Base-by-base conservation (phyloP, 352 stramenopile genomes). In the Globisporangium uncinulatum region DNA sequence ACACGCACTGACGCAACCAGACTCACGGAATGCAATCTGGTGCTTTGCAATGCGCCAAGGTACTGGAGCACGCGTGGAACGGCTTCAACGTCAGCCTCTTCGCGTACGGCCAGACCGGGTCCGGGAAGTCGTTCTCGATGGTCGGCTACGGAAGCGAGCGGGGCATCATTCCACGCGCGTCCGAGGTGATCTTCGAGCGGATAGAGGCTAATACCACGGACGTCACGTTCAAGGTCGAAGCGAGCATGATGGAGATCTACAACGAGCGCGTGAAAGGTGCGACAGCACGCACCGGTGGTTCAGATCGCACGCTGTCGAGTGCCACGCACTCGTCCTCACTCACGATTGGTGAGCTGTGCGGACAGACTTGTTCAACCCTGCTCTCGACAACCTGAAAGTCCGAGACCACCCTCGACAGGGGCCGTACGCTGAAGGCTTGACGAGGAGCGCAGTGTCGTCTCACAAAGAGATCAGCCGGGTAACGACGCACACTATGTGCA, bases 191-290 rank as follows among this genome's bases (percentile, higher is more conserved):
- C 52, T 95, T 95, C 46, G 59, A 89, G 41, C 79, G 84, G 15
- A 94, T 95, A 24, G 67, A 80, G 20, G 65, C 48, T 11, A 89
- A 69, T 17, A 66, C 57, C 0, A 66, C 60, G 0, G 69, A 63
- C 8, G 57, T 86, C n/a, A 87, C 70, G 24, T 90, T 92, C 55
- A 88, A 93, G 62, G 86, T 95, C 6, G 84, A 95, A 61, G 84
- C 85, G 17, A 92, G 80, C 43, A 95, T 95, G 86, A 87, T 95
- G 76, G 86, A 95, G 48, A 93, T 95, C 52, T 95, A 95, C 69
- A 95, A 94, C 48, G 86, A 95, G 51, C 80, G 80, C 6, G 85
- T 94, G 4, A 92, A 91, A 89, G 81, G 81, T 86, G 39, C 24
- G 37, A 6, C 5, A 2, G 5, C 34, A 8, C 19, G 3, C 14